Percentiles rank a stretch among this genome's conserved stretches.
Conservation (phyloP, 495 filamentous ascomycete genomes). For the Xylaria intraflava region DNA sequence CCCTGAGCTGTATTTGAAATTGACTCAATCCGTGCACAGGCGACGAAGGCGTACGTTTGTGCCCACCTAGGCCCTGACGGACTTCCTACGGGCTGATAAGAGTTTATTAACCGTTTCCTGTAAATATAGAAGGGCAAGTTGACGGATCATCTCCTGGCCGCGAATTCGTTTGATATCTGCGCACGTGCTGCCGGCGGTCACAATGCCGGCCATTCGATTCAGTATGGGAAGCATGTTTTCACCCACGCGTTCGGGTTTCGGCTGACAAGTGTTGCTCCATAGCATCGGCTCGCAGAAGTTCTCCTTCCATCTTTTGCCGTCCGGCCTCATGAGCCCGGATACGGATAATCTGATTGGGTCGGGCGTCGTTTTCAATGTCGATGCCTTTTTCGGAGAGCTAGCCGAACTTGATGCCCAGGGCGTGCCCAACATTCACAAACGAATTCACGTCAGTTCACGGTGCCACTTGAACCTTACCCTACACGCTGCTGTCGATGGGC, state of each 20-base stretch:
- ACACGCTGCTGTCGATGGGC: conserved; percentile 72
- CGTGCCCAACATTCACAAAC: conserved; percentile 53
- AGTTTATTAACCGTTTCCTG: conserved; percentile 4
- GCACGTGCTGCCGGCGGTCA: conserved; percentile 62
- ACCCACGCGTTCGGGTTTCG: conserved; percentile 37
- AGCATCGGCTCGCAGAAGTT: conserved; percentile 51
- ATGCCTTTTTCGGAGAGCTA: conserved; percentile 81
- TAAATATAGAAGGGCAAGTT: conserved; percentile 13
- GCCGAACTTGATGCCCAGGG: conserved; percentile 63
- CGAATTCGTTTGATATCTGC: conserved; percentile 28
- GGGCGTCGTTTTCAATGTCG: conserved; percentile 77
- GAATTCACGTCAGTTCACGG: conserved; percentile 73
- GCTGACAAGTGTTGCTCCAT: conserved; percentile 32
- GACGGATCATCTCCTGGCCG: conserved; percentile 12
- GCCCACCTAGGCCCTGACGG: neutral
- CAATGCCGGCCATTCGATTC: conserved; percentile 44
- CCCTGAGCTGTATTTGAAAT: conserved; percentile 1
- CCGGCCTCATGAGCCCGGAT: conserved; percentile 65
- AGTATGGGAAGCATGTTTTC: conserved; percentile 8
- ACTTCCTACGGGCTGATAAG: neutral
- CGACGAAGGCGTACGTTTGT: conserved; percentile 15
- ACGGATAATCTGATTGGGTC: conserved; percentile 81
- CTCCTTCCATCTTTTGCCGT: conserved; percentile 61
- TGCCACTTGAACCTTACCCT: conserved; percentile 79
- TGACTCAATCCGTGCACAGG: conserved; percentile 5